Conservation (phyloP, 768 basidiomycete genomes). For the Lactarius indigo region DNA sequence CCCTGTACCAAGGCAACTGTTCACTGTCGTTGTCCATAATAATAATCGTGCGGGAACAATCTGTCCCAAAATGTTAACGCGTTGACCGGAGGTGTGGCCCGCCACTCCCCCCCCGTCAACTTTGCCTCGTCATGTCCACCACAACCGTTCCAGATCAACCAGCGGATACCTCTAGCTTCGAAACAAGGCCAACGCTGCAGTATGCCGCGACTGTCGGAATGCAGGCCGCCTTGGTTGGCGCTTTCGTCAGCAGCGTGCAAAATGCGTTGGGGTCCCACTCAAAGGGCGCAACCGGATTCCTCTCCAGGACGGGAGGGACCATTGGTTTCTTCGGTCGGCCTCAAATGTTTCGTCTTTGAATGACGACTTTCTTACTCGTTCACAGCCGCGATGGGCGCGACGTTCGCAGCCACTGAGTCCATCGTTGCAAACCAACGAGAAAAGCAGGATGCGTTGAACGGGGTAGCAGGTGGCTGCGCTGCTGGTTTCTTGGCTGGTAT, state of each 20-base stretch:
- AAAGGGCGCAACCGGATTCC: constrained; percentile 77
- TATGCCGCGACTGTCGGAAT: constrained; percentile 56
- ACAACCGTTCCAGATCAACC: constrained; percentile 11
- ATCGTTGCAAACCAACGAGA: constrained; percentile 76
- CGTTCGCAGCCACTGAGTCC: constrained; percentile 81
- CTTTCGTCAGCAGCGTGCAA: constrained; percentile 69
- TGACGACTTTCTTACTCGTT: background rate
- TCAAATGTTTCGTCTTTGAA: background rate
- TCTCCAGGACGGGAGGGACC: constrained; percentile 84
- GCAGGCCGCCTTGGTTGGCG: constrained; percentile 63
- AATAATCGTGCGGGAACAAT: background rate
- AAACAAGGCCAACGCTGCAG: constrained; percentile 52
- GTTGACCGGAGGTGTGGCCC: constrained; percentile 7
- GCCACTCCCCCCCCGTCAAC: background rate
- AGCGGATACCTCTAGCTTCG: constrained; percentile 32
- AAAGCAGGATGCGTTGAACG: constrained; percentile 77
- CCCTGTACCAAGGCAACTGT: constrained; percentile 34
- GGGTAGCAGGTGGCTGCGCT: constrained; percentile 84
- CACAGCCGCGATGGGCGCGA: constrained; percentile 83
- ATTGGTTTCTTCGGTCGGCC: constrained; percentile 87
- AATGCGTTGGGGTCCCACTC: constrained; percentile 78
- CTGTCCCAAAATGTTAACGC: constrained; percentile 3
- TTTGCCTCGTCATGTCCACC: constrained; percentile 16
- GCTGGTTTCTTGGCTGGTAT: constrained; percentile 90
- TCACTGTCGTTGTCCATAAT: constrained; percentile 13